Evolutionary conservation across 805 yeast genomes (phyloP).

Genomic region (Cyberlindnera petersonii): DNA sequence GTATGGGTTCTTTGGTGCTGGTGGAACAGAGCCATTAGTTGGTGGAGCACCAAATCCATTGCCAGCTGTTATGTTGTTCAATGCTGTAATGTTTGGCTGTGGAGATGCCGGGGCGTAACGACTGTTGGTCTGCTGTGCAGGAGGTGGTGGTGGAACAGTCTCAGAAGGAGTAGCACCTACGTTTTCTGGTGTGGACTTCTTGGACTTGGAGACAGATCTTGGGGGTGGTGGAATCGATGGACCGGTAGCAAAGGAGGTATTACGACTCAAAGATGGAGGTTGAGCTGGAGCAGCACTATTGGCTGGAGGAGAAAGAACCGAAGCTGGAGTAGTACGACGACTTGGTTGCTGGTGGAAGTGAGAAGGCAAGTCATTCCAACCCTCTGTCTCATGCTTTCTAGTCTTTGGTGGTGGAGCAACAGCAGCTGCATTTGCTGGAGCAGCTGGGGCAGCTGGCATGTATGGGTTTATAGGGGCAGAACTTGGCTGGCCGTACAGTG

Average conservation of each 20-base stretch:
- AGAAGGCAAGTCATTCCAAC: constrained; percentile 70
- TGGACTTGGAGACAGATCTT: constrained; percentile 28
- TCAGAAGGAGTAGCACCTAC: constrained; percentile 18
- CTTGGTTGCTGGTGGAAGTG: constrained; percentile 36
- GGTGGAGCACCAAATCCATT: constrained; percentile 31
- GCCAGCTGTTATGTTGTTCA: constrained; percentile 9
- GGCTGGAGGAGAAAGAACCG: constrained; percentile 25
- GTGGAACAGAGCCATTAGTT: constrained; percentile 11
- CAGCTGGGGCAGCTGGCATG: constrained; percentile 24
- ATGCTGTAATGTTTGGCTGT: constrained; percentile 16
- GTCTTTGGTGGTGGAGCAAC: constrained; percentile 30
- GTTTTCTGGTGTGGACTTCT: constrained; percentile 14
- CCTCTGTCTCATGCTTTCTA: constrained; percentile 49
- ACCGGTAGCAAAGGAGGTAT: constrained; percentile 24
- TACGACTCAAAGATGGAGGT: constrained; percentile 19
- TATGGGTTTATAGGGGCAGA: constrained; percentile 33
- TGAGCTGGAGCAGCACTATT: constrained; percentile 24
- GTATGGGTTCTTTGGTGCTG: constrained; percentile 32
- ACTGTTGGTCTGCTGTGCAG: too few species aligned
- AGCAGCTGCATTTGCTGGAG: constrained; percentile 17
- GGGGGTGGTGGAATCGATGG: constrained; percentile 35
- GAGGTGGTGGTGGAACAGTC: constrained; percentile 24
- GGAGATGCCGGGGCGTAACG: constrained; percentile 34
- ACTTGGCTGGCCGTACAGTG: constrained; percentile 16
- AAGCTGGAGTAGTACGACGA: constrained; percentile 43